These are phyloP conservation scores for Fallopia convolvulus DNA, from an alignment of 148 eudicot genomes.

Conservation along the genomic window DNA sequence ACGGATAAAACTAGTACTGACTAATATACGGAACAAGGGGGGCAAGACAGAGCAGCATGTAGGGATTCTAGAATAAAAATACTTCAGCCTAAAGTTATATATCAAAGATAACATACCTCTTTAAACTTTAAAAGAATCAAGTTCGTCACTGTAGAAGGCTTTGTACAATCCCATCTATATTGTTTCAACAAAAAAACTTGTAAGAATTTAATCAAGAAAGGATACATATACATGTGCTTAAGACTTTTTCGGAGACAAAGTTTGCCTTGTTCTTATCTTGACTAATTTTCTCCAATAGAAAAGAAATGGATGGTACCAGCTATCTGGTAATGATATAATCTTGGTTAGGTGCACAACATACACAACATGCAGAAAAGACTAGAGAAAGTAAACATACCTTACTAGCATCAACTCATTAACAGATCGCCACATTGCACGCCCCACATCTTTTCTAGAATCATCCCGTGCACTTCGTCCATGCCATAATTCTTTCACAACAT, in stretches of 20 bases:
- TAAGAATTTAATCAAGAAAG: neutral
- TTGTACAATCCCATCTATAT: constrained; percentile 75
- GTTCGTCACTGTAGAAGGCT: constrained; percentile 83
- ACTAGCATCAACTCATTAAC: constrained; percentile 86
- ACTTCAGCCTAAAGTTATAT: neutral
- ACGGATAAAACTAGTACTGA: too few species aligned
- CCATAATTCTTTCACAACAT: constrained; percentile 90
- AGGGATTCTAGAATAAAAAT: neutral
- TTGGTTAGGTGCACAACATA: neutral
- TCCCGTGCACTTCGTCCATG: constrained; percentile 92
- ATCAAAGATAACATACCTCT: constrained; percentile 49
- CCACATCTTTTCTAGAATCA: constrained; percentile 53
- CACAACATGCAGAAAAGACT: neutral
- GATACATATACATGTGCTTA: neutral
- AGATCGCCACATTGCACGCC: constrained; percentile 97
- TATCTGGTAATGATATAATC: neutral
- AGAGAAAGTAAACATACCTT: constrained; percentile 39
- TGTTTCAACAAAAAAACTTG: neutral
- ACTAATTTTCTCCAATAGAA: neutral
- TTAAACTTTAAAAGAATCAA: constrained; percentile 72
- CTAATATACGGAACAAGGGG: neutral
- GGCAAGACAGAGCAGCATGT: constrained; percentile 2
- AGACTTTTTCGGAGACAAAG: neutral
- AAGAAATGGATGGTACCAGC: neutral
- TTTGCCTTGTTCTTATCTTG: neutral